A percentile compares a stretch with the other conserved stretches of the same genome.
Evolutionary conservation across 2,329 filamentous ascomycete genomes (phyloP).

Genomic region (Sporothrix schenckii): DNA sequence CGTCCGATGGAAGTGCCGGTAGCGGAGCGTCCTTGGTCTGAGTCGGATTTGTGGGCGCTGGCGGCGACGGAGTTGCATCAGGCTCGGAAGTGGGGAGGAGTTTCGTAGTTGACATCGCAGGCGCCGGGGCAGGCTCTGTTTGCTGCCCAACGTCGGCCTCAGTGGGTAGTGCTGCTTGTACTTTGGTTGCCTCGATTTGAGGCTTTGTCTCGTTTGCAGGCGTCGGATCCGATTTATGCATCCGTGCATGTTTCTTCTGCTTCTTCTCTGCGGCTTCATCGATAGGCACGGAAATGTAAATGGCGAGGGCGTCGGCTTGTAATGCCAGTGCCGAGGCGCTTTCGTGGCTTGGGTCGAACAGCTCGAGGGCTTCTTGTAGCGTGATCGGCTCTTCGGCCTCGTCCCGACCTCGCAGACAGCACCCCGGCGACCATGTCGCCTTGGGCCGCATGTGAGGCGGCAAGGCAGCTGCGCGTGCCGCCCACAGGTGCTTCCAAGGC

Average conservation of each 20-base stretch:
- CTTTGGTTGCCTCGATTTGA: not conserved
- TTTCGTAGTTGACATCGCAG: not conserved
- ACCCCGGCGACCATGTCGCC: constrained; percentile 62
- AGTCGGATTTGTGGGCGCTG: not conserved
- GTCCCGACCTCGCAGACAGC: constrained; percentile 46
- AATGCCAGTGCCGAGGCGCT: constrained; percentile 61
- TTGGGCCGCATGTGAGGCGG: constrained; percentile 57
- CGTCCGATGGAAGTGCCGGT: constrained; percentile 18
- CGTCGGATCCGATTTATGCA: not conserved
- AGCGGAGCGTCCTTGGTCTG: constrained; percentile 6
- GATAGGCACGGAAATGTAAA: constrained; percentile 40
- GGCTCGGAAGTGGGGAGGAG: not conserved
- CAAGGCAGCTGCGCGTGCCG: constrained; percentile 49
- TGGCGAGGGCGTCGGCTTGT: constrained; percentile 60
- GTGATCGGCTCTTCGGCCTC: constrained; percentile 36
- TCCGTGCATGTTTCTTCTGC: not conserved
- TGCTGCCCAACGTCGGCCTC: not conserved
- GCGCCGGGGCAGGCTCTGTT: not conserved
- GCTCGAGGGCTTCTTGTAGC: constrained; percentile 66
- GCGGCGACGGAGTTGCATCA: not conserved
- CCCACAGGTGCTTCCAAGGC: constrained; percentile 62
- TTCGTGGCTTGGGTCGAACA: constrained; percentile 61
- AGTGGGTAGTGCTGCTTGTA: not conserved
- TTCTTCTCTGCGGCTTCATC: not conserved
- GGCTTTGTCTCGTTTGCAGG: not conserved